A percentile compares a stretch with the other conserved stretches of the same genome.
Evolutionary conservation across 768 basidiomycete species (phyloP).

Genomic region (Lactarius hatsudake): DNA sequence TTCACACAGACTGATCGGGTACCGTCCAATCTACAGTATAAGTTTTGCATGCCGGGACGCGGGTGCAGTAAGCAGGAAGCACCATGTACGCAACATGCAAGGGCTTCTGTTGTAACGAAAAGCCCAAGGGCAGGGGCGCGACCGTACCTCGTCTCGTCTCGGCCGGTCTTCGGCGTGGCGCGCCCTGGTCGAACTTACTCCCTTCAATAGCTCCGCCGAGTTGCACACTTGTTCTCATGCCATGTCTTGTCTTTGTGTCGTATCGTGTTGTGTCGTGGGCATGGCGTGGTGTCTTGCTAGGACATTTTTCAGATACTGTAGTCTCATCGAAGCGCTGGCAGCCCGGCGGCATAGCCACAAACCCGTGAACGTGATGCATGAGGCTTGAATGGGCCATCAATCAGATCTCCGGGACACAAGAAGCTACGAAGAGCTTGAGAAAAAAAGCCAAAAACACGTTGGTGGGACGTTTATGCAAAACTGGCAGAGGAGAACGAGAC

Average conservation of each 20-base stretch:
- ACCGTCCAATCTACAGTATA: neutral
- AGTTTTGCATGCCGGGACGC: neutral
- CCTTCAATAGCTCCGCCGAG: neutral
- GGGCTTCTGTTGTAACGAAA: neutral
- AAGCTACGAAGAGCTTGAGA: neutral
- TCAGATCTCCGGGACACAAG: neutral
- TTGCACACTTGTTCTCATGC: neutral
- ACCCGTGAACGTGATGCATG: neutral
- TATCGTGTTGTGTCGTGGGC: neutral
- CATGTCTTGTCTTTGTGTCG: neutral
- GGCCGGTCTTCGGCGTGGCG: neutral
- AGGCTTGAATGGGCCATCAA: neutral
- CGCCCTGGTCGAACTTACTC: too few species aligned
- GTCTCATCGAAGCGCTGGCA: neutral
- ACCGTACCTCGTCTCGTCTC: neutral
- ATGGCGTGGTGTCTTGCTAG: neutral
- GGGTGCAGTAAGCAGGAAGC: neutral
- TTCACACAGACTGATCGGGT: neutral
- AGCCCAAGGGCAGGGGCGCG: neutral
- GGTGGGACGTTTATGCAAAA: neutral
- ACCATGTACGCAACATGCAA: neutral
- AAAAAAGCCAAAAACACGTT: constrained; percentile 1
- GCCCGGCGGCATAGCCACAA: neutral
- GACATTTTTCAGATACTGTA: neutral
- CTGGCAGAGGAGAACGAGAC: neutral